Base-by-base conservation (phyloP, 805 yeast species). In the Cyberlindnera bimundalis region DNA sequence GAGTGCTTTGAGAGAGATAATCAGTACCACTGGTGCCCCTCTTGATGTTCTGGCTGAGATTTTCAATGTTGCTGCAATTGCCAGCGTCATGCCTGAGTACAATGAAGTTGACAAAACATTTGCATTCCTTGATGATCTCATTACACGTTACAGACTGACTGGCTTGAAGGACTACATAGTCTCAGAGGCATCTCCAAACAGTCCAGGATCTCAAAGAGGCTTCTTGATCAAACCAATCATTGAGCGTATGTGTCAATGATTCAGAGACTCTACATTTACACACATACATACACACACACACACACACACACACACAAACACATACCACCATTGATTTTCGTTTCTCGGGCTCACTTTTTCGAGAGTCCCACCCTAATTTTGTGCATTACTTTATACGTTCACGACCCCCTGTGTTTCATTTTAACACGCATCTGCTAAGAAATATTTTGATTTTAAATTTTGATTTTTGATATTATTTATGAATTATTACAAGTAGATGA, bases 1-100 rank as follows among this genome's bases (percentile, higher is more conserved):
- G 32, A 37, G 43, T 7, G 61, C 59, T 8, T 30, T 66, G n/a
- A 64, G 69, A 45, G 53, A 48, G 29, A 20, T 49, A 16, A 35
- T 52, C 6, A 29, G 37, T 7, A 33, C 44, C 5, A 26, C 35
- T 15, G 27, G 51, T 2, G 35, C 43, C 13, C 39, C 55, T 3
- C 39, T 53, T 11, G 54, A 65, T 11, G 47, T 66, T 11, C 42
- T 56, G 1, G 59, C 61, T 12, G 58, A 56, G 21, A 48, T 58
- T 21, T 58, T 62, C 15, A 60, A 59, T 12, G 54, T 62, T 25
- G 61, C 66, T 0, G 55, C 61, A 1, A 48, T 66, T 10, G 60
- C 68, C 2, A 64, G 29, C 11, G 39, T 51, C 17, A 47, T 51
- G 28, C 54, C 55, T 5, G 59, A 52, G 8, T 55, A 52, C 30